These are phyloP conservation scores for Aechmea fasciata DNA, from an alignment of 176 grass and related monocot genomes.

Conservation along the genomic window DNA sequence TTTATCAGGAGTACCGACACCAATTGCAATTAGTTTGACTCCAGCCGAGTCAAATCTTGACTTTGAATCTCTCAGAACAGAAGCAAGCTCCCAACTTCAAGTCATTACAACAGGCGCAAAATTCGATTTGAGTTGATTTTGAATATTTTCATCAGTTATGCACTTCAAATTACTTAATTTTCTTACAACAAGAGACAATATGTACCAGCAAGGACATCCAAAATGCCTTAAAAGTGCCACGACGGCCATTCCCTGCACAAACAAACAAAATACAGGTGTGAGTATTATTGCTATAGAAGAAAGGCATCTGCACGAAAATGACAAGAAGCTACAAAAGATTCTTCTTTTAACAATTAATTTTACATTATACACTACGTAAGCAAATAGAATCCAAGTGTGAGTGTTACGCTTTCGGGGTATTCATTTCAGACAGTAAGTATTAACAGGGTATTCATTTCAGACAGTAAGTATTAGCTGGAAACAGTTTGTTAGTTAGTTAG, in stretches of 20 bases:
- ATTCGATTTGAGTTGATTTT: background rate
- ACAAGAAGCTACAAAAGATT: too few species aligned
- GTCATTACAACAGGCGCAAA: background rate
- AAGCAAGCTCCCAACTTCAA: conserved; percentile 82
- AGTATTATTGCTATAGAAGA: too few species aligned
- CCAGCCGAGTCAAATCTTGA: conserved; percentile 47
- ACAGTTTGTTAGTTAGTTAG: too few species aligned
- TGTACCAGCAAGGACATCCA: conserved; percentile 77
- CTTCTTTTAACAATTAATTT: too few species aligned
- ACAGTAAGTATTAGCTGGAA: too few species aligned
- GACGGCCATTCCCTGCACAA: conserved; percentile 51
- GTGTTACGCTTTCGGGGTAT: too few species aligned
- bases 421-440: too few species aligned
- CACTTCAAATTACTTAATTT: background rate
- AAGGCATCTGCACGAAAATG: too few species aligned
- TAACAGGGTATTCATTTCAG: too few species aligned
- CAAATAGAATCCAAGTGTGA: too few species aligned
- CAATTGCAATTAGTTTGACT: conserved; percentile 60
- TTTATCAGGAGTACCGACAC: conserved; percentile 72
- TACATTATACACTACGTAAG: too few species aligned
- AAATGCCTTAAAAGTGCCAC: conserved; percentile 74
- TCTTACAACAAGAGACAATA: background rate
- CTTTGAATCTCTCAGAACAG: conserved; percentile 63
- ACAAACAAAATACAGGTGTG: background rate
- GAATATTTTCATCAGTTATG: background rate